Percentiles rank a stretch among this genome's conserved stretches.
phyloP scores from a whole-genome alignment of 1,284 basidiomycete genomes.

The Ceratobasidium sp. region DNA sequence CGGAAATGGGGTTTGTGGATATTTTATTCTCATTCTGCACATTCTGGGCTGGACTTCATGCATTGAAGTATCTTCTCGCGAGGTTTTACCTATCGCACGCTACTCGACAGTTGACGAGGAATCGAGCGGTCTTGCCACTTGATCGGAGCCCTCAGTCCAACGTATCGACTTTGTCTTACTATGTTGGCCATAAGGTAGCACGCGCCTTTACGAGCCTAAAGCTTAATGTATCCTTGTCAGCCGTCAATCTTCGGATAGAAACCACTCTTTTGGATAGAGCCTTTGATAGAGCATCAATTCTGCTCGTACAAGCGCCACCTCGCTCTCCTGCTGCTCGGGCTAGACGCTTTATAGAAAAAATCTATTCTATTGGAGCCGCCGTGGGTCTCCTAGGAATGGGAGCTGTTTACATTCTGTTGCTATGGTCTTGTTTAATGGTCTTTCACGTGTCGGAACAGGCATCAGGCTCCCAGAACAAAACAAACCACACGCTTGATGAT shows the following conservation, averaged over 20 bases:
- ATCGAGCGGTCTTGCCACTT: slow-evolving; percentile 31
- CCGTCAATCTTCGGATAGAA: slow-evolving; percentile 57
- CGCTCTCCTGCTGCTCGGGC: background rate
- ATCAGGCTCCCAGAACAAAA: background rate
- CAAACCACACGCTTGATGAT: background rate
- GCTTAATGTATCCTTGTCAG: slow-evolving; percentile 30
- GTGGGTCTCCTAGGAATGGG: slow-evolving; percentile 47
- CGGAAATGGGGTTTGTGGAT: slow-evolving; percentile 27
- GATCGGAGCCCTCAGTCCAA: slow-evolving; percentile 16
- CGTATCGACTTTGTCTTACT: background rate
- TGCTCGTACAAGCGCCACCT: slow-evolving; percentile 13
- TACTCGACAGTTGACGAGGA: slow-evolving; percentile 33
- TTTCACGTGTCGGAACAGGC: background rate
- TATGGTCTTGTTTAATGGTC: slow-evolving; percentile 45
- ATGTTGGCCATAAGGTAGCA: slow-evolving; percentile 21
- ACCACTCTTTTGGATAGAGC: slow-evolving; percentile 66
- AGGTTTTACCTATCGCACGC: slow-evolving; percentile 15
- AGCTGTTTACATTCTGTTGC: slow-evolving; percentile 36
- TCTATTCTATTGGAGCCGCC: slow-evolving; percentile 46
- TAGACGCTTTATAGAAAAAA: background rate
- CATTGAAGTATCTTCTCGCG: slow-evolving; percentile 15
- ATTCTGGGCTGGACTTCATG: slow-evolving; percentile 40
- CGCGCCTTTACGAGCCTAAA: slow-evolving; percentile 24
- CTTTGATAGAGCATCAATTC: slow-evolving; percentile 51
- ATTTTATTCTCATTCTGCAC: slow-evolving; percentile 29